Conservation (phyloP, 768 basidiomycete genomes). For the Saitozyma sp. region DNA sequence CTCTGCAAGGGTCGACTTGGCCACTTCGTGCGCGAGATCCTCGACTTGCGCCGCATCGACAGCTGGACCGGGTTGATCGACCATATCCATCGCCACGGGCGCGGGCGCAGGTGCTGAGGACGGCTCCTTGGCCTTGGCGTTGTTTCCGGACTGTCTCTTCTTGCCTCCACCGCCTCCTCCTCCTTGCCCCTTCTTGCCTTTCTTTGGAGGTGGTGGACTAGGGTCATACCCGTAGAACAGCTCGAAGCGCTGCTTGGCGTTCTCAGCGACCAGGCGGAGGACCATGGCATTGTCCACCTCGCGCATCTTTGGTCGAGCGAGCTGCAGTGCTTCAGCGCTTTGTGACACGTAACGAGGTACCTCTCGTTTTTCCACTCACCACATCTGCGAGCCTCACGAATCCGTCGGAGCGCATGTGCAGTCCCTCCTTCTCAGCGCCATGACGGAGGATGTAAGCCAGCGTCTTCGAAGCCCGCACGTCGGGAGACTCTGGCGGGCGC, state of each 20-base stretch:
- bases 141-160: not conserved
- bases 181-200: conserved; percentile 19
- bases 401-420: conserved; percentile 78
- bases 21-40: conserved; percentile 4
- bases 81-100: no score
- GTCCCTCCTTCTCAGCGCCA: conserved; percentile 72
- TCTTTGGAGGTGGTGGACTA: conserved; percentile 28
- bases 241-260: conserved; percentile 53
- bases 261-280: conserved; percentile 48
- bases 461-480: conserved; percentile 76
- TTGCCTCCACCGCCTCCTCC: conserved; percentile 5
- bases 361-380: conserved; percentile 58
- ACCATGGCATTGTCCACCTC: conserved; percentile 57
- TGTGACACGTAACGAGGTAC: not conserved
- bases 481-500: conserved; percentile 61
- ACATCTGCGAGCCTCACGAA: conserved; percentile 79
- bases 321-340: conserved; percentile 53
- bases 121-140: not conserved
- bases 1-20: not conserved
- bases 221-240: conserved; percentile 50
- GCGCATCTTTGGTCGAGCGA: conserved; percentile 69
- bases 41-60: conserved; percentile 13
- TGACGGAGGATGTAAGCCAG: conserved; percentile 90
- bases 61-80: not conserved
- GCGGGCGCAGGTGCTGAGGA: not conserved